Base-by-base conservation (phyloP, 257 asterid genomes). In the Solanum dulcamara region DNA sequence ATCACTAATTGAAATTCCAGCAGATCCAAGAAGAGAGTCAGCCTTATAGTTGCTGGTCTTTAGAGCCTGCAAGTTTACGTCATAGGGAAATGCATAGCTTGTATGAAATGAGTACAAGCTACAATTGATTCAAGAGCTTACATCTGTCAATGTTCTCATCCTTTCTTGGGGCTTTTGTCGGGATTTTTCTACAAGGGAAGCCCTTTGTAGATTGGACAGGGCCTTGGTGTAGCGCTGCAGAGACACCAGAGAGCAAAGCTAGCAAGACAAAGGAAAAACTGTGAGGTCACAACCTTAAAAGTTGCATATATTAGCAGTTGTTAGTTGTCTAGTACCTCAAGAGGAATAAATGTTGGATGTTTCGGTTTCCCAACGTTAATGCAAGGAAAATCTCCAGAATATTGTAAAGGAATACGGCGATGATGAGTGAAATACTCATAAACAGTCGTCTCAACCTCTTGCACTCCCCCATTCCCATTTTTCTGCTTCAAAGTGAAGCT, bases 161-260 rank as follows among this genome's bases (percentile, higher is more conserved):
- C 97, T 88, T 85, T 92, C 95, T 2, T 80, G 91, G 3, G 98
- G 98, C 88, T 93, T 92, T 60, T 92, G 97, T 7, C 97, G 85
- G 17, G 98, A 93, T 83, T 93, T 91, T 79, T 95, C 98, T 18
- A 93, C 97, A 5, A 93, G 92, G 32, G 97, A 86, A 64, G 98
- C 92, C 83, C 97, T 88, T 67, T 95, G 98, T 30, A 89, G 86
- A 77, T 85, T 88, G 83, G 96, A 64, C 67, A 93, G 59, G 14
- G 96, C 81, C 84, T 92, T 94, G 40, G 97, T 91, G 70, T 94
- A 94, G 0, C 97, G 96, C 87, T 94, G 98, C 60, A 94, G 64
- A 6, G 97, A 90, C n/a, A 94, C 91, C 89, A 94, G 83, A 3
- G 85, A 7, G 86, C 98, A 94, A 17, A 91, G 91, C 96, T 93